phyloP scores from a whole-genome alignment of 306 rosid genomes.

The Dryas octopetala region DNA sequence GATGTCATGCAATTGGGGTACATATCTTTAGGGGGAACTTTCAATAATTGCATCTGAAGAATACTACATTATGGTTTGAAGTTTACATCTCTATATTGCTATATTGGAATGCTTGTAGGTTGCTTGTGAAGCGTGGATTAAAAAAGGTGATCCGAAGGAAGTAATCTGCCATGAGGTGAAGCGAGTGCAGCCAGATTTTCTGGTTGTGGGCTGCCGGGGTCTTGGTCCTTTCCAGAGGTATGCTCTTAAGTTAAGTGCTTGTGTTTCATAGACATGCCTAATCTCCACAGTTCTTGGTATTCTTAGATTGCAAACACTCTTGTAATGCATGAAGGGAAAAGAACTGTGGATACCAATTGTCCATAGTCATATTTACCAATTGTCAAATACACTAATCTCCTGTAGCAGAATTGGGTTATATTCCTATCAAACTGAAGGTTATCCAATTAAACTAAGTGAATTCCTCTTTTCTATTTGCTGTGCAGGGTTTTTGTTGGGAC shows the following conservation, averaged over 20 bases:
- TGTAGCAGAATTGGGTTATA: not conserved
- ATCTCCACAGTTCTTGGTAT: not conserved
- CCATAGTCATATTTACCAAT: not conserved
- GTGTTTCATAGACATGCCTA: not conserved
- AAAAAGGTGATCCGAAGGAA: slow-evolving; percentile 79
- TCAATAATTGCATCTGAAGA: not conserved
- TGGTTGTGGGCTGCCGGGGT: slow-evolving; percentile 90
- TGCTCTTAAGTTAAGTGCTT: not conserved
- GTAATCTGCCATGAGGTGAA: slow-evolving; percentile 78
- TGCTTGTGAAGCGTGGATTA: slow-evolving; percentile 82
- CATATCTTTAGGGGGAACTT: not conserved
- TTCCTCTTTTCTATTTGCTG: slow-evolving; percentile 4
- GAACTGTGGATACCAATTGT: too few species aligned
- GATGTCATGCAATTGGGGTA: slow-evolving; percentile 93
- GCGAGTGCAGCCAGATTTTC: slow-evolving; percentile 68
- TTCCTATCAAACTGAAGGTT: not conserved
- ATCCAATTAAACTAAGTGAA: not conserved
- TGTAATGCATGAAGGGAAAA: not conserved
- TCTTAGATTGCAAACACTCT: slow-evolving; percentile 2
- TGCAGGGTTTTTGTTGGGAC: slow-evolving; percentile 96
- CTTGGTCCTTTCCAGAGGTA: slow-evolving; percentile 98
- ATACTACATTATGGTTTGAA: not conserved
- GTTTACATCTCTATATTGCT: slow-evolving; percentile 6
- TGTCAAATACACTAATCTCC: not conserved
- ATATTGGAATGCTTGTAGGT: slow-evolving; percentile 44